Evolutionary conservation across 1,284 basidiomycete genomes (phyloP), one percentile per base, ranked within the genome.

Genomic region (Sporisorium reilianum): DNA sequence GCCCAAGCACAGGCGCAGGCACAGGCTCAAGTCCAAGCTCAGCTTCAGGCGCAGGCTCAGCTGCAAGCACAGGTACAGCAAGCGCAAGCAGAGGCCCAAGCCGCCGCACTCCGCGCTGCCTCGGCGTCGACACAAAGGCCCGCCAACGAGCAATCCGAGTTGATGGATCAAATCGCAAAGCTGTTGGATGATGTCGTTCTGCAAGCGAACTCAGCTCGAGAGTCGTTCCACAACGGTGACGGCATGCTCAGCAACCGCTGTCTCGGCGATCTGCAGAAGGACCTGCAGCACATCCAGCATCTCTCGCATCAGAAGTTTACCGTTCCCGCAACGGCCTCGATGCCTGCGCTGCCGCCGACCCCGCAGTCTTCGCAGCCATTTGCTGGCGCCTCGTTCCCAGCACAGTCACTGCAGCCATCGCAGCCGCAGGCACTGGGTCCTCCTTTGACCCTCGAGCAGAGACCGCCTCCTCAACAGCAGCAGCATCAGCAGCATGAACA

Each of bases 181-280:
- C 40, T 80, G 23, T 52, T 80, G 10, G 79, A 80, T 32, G 63
- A 75, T 25, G 79, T 80, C 11, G 72, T 73, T 7, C 40, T 60
- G n/a, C 75, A 79, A 46, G 79, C 79, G n/a, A 71, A 71, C 34
- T 67, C 64, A 9, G 79, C 79, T 30, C 54, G 79, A 20, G 77
- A 80, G 12, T 61, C 73, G 5, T 80, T 79, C 66, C 64, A 64
- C 44, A 67, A 77, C 11, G 79, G 79, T 28, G 65, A 79, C 23
- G 78, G 77, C 45, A 63, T 58, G 38, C 59, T 65, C 41, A 79
- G 78, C 56, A 78, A 64, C 30, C 70, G 62, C 55, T 79, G 75
- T 53, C 68, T 80, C 1, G 77, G 69, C 20, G 79, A 80, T 30
- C 44, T 80, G 44, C 75, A 78, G 53, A 75, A 75, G 20, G 75